Evolutionary conservation across 768 basidiomycete genomes (phyloP).

Genomic region (Guyanaporus albipodus): DNA sequence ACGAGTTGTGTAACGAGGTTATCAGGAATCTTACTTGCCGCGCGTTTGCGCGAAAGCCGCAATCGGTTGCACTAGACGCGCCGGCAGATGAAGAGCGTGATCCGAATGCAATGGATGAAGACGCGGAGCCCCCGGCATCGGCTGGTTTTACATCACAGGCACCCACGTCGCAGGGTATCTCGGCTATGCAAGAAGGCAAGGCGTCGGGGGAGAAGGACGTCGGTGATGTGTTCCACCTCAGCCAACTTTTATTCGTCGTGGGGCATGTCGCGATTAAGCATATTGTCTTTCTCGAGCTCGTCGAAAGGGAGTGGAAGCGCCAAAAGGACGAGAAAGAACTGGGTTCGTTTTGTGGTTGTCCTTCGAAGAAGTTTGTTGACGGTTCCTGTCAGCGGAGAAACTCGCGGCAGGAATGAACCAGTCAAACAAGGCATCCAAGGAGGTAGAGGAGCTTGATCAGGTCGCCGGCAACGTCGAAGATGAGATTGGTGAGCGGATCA

Average conservation of each 20-base stretch:
- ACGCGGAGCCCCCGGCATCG: slow-evolving; percentile 30
- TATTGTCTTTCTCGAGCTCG: slow-evolving; percentile 91
- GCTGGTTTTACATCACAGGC: slow-evolving; percentile 17
- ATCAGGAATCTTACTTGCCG: slow-evolving; percentile 76
- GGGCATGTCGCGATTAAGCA: slow-evolving; percentile 98
- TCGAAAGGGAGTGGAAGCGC: slow-evolving; percentile 94
- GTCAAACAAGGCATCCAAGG: slow-evolving; percentile 45
- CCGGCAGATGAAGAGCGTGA: slow-evolving; percentile 31
- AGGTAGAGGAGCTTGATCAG: slow-evolving; percentile 88
- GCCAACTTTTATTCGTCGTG: slow-evolving; percentile 92
- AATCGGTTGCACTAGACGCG: slow-evolving; percentile 1
- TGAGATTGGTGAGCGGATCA: slow-evolving; percentile 92
- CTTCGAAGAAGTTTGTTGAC: background rate
- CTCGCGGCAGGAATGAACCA: slow-evolving; percentile 38
- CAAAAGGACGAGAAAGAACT: slow-evolving; percentile 87
- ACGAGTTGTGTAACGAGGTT: slow-evolving; percentile 71
- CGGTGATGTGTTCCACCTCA: slow-evolving; percentile 83
- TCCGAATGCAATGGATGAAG: slow-evolving; percentile 51
- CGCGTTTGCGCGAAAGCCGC: slow-evolving; percentile 51
- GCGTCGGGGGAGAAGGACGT: slow-evolving; percentile 43
- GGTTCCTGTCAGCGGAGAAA: slow-evolving; percentile 51
- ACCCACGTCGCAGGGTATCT: slow-evolving; percentile 19
- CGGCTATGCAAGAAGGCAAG: slow-evolving; percentile 5
- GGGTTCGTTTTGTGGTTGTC: slow-evolving; percentile 42
- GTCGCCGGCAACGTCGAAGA: slow-evolving; percentile 98